phyloP scores from a whole-genome alignment of 2,329 filamentous ascomycete species.

The Ceratocystis ficicola region DNA sequence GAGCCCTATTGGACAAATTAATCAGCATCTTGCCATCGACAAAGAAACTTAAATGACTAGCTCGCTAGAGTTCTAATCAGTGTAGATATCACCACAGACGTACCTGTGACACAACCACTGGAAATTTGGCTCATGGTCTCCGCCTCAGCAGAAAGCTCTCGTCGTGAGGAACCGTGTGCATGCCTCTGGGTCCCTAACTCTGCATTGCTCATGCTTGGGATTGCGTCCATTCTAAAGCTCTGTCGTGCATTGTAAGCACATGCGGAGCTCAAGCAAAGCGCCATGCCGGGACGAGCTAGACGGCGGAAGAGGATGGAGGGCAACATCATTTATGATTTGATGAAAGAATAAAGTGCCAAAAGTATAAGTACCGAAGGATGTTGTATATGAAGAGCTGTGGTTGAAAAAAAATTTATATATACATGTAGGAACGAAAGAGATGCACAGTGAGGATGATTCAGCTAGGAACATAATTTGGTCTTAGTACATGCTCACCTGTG shows the following conservation, averaged over 20 bases:
- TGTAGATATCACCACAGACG: constrained; percentile 17
- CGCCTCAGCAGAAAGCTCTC: constrained; percentile 7
- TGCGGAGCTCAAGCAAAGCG: background rate
- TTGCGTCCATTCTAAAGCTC: constrained; percentile 14
- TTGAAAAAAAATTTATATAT: background rate
- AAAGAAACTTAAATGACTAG: background rate
- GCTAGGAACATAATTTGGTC: background rate
- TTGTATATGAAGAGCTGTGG: too few relatives aligned
- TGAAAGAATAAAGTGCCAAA: background rate
- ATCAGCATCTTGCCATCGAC: background rate
- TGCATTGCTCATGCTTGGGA: background rate
- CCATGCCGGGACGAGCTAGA: constrained; percentile 1
- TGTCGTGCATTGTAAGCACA: constrained; percentile 7
- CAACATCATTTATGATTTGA: background rate
- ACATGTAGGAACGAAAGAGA: background rate
- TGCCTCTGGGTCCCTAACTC: background rate
- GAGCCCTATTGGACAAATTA: constrained; percentile 37
- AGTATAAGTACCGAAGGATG: background rate
- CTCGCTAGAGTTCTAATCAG: background rate
- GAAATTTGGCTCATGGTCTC: constrained; percentile 35
- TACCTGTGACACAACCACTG: constrained; percentile 42
- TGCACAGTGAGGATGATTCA: background rate
- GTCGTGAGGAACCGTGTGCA: background rate
- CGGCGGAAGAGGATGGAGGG: background rate
- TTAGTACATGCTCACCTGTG: background rate